phyloP scores from a whole-genome alignment of 371 early-diverging fungal genomes.

The Mortierella sp. region DNA sequence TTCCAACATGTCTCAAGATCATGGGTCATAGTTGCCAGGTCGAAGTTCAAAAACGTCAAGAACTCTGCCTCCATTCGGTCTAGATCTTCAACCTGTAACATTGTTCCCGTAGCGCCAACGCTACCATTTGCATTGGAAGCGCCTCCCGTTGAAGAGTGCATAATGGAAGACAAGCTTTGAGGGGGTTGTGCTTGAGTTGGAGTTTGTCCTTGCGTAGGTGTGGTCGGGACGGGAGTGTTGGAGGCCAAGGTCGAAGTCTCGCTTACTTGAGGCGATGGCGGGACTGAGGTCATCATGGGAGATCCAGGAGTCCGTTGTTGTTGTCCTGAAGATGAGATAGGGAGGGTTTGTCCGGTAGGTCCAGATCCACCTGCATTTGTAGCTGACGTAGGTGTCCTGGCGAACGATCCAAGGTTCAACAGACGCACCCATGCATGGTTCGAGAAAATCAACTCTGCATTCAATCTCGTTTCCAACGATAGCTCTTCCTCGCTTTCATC shows the following conservation, averaged over 20 bases:
- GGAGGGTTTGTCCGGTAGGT: neutral
- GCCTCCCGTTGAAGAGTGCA: conserved; percentile 3
- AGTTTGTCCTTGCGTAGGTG: neutral
- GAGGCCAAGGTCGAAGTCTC: conserved; percentile 19
- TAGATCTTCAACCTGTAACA: conserved; percentile 50
- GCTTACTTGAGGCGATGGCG: conserved; percentile 17
- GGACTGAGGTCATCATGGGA: neutral
- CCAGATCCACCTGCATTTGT: conserved; percentile 4
- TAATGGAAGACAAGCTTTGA: conserved; percentile 26
- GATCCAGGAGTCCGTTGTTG: neutral
- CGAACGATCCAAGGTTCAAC: conserved; percentile 47
- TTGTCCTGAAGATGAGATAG: neutral
- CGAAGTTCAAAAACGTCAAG: conserved; percentile 67
- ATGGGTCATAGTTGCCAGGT: conserved; percentile 47
- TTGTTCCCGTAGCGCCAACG: neutral
- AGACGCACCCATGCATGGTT: conserved; percentile 55
- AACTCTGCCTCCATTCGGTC: conserved; percentile 73
- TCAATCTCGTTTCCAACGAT: conserved; percentile 27
- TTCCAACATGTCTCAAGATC: conserved; percentile 57
- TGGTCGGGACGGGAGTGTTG: neutral
- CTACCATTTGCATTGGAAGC: no score
- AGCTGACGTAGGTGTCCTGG: conserved; percentile 11
- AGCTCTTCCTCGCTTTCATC: conserved; percentile 3
- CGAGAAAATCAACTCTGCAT: conserved; percentile 49
- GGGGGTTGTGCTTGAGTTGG: neutral